phyloP scores from a whole-genome alignment of 2,329 filamentous ascomycete genomes.

The Fusarium temperatum region DNA sequence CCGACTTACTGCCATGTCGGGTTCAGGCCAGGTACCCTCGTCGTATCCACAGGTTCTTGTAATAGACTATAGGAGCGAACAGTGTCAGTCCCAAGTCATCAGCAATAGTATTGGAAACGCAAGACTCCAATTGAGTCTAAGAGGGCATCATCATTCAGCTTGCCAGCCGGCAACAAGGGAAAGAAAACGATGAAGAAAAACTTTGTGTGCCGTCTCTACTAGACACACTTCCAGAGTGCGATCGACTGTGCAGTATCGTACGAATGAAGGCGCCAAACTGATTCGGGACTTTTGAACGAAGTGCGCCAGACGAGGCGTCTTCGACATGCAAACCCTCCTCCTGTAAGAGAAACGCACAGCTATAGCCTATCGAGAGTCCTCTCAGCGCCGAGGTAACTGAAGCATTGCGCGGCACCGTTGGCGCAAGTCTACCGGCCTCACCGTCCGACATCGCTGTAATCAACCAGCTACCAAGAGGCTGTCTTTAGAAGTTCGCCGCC shows the following conservation, averaged over 20 bases:
- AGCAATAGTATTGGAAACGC: not conserved
- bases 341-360: slow-evolving; percentile 26
- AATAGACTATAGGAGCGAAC: not conserved
- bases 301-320: slow-evolving; percentile 25
- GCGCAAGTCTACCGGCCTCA: slow-evolving; percentile 34
- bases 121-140: not conserved
- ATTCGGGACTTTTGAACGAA: slow-evolving; percentile 22
- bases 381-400: slow-evolving; percentile 23
- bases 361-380: slow-evolving; percentile 10
- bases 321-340: slow-evolving; percentile 33
- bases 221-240: slow-evolving; percentile 13
- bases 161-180: not conserved
- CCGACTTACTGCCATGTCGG: slow-evolving; percentile 24
- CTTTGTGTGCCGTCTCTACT: slow-evolving; percentile 9
- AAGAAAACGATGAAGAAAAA: slow-evolving; percentile 11
- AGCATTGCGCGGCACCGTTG: slow-evolving; percentile 28
- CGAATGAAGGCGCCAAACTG: slow-evolving; percentile 13
- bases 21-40: slow-evolving; percentile 29
- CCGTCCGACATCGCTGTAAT: slow-evolving; percentile 40
- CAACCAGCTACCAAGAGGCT: not conserved
- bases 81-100: not conserved
- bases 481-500: slow-evolving; percentile 3
- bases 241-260: slow-evolving; percentile 19
- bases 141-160: slow-evolving; percentile 14
- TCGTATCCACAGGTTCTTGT: slow-evolving; percentile 35